Evolutionary conservation across 1,284 basidiomycete genomes (phyloP).

Genomic region (Meira miltonrushii): DNA sequence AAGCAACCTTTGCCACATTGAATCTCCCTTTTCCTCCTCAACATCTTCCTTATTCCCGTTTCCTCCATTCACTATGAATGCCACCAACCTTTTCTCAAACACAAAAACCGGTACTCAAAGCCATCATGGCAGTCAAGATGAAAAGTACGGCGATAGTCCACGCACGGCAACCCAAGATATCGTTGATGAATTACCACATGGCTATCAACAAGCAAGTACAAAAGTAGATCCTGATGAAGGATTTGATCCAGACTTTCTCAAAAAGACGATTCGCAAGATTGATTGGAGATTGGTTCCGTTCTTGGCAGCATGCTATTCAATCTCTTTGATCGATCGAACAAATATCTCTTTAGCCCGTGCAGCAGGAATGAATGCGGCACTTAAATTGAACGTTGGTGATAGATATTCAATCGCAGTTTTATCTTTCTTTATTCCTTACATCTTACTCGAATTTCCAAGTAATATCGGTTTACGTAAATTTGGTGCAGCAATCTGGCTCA

Average conservation of each 20-base stretch:
- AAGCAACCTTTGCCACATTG: too few species aligned
- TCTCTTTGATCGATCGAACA: conserved; percentile 46
- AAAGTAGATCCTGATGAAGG: conserved; percentile 28
- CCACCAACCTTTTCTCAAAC: too few species aligned
- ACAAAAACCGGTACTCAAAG: too few species aligned
- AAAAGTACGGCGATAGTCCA: not conserved
- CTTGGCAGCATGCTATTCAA: conserved; percentile 51
- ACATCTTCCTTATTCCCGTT: too few species aligned
- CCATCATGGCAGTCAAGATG: not conserved
- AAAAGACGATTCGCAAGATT: conserved; percentile 44
- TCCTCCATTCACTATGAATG: too few species aligned
- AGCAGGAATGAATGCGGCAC: conserved; percentile 33
- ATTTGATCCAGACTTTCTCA: conserved; percentile 28
- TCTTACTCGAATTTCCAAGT: conserved; percentile 41
- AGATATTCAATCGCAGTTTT: conserved; percentile 46
- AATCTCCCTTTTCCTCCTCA: too few species aligned
- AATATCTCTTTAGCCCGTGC: conserved; percentile 32
- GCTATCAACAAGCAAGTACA: not conserved
- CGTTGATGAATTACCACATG: not conserved
- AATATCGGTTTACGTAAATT: conserved; percentile 49
- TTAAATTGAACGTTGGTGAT: conserved; percentile 28
- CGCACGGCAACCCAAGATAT: not conserved
- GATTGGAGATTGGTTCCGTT: conserved; percentile 52
- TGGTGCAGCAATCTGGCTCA: conserved; percentile 52
- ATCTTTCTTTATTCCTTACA: conserved; percentile 54